phyloP scores from a whole-genome alignment of 441 rosid species.

The Iberis amara region DNA sequence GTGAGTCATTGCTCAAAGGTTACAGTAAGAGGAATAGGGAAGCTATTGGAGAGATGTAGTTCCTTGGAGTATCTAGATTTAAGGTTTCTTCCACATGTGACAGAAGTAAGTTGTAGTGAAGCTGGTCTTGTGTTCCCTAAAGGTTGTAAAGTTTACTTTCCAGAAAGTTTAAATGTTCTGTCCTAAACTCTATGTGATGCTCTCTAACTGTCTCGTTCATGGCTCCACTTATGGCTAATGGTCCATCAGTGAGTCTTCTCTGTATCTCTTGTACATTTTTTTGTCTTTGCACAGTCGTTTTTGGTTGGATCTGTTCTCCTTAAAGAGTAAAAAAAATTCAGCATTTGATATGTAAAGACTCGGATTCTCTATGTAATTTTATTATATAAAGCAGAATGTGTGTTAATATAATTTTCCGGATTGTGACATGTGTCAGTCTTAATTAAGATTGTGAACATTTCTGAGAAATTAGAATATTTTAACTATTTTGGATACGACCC shows the following conservation, averaged over 20 bases:
- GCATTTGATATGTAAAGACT: constrained; percentile 15
- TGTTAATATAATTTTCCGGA: too few species aligned
- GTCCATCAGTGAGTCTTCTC: constrained; percentile 19
- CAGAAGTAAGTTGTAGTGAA: constrained; percentile 68
- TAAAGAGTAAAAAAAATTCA: constrained; percentile 2
- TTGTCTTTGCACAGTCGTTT: constrained; percentile 21
- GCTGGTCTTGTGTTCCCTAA: constrained; percentile 69
- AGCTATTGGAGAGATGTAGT: constrained; percentile 62
- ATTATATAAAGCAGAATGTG: too few species aligned
- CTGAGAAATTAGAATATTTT: too few species aligned
- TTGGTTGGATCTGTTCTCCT: constrained; percentile 18
- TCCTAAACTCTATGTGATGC: background rate
- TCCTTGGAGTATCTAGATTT: constrained; percentile 73
- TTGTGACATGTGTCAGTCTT: too few species aligned
- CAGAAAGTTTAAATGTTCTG: constrained; percentile 41
- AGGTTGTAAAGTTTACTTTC: constrained; percentile 70
- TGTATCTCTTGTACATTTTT: constrained; percentile 31
- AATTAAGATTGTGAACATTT: too few species aligned
- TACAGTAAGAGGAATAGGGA: constrained; percentile 54
- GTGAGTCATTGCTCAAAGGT: constrained; percentile 70
- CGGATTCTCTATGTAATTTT: constrained; percentile 6
- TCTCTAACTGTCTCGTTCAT: background rate
- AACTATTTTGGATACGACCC: too few species aligned
- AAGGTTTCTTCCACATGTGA: constrained; percentile 72
- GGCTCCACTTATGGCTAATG: constrained; percentile 11